These are phyloP conservation scores for Tulasnella sp. DNA, from an alignment of 768 basidiomycete genomes.

Conservation along the genomic window DNA sequence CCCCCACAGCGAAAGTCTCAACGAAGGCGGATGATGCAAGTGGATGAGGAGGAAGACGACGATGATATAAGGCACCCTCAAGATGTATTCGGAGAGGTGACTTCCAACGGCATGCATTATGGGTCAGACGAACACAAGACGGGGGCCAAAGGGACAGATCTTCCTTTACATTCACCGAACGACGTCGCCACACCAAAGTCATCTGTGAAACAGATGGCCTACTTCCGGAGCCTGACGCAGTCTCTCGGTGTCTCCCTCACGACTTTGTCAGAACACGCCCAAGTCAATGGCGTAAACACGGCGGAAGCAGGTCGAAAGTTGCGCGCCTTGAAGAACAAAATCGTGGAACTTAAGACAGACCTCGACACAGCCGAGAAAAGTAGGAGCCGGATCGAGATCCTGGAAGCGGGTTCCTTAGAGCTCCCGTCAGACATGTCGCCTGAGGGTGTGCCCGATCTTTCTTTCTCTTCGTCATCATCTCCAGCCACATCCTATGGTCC, in stretches of 20 bases:
- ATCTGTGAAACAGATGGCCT: conserved; percentile 54
- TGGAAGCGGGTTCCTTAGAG: conserved; percentile 49
- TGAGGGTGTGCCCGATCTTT: conserved; percentile 22
- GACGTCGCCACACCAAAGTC: conserved; percentile 48
- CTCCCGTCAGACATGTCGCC: conserved; percentile 33
- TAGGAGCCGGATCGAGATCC: conserved; percentile 60
- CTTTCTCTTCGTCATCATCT: conserved; percentile 25
- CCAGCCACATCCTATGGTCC: conserved; percentile 19
- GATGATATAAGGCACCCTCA: background rate
- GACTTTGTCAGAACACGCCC: conserved; percentile 75
- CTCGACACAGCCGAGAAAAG: conserved; percentile 82
- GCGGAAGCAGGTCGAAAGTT: conserved; percentile 81
- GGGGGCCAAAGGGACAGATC: background rate
- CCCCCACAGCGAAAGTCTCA: background rate
- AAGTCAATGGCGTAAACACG: conserved; percentile 76
- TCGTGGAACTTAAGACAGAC: conserved; percentile 69
- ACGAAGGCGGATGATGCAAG: conserved; percentile 4
- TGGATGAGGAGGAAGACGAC: conserved; percentile 17
- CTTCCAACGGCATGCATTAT: conserved; percentile 1
- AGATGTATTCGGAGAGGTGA: conserved; percentile 16
- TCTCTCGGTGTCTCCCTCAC: conserved; percentile 66
- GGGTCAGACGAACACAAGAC: background rate
- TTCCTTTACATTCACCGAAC: conserved; percentile 35
- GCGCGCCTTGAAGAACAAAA: conserved; percentile 71
- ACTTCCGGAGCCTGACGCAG: conserved; percentile 62